Percentiles rank a stretch among this genome's conserved stretches.
Conservation (phyloP, 371 early-diverging fungal genomes). For the Chytridiales sp. region DNA sequence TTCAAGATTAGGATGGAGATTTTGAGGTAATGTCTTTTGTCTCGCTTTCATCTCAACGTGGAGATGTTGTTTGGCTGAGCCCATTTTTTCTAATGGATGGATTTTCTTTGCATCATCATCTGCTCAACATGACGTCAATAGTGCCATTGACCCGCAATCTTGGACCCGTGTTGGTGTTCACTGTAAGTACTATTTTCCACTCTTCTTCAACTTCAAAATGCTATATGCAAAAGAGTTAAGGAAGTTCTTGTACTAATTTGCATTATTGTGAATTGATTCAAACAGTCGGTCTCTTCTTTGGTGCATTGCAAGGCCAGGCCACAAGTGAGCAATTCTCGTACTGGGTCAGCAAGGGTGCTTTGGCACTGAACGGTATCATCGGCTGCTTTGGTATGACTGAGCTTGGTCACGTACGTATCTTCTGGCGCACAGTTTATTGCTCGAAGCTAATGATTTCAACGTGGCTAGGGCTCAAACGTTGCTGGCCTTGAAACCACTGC, state of each 20-base stretch:
- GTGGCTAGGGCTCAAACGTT: slow-evolving; percentile 63
- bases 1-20: slow-evolving; percentile 79
- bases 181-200: slow-evolving; percentile 53
- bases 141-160: slow-evolving; percentile 82
- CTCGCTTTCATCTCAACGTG: slow-evolving; percentile 10
- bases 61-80: no score
- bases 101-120: no score
- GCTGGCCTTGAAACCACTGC: slow-evolving; percentile 88
- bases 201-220: background rate
- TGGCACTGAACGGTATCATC: slow-evolving; percentile 73
- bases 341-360: slow-evolving; percentile 87
- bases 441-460: background rate
- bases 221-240: background rate
- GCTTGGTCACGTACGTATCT: slow-evolving; percentile 56
- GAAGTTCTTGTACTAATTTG: background rate
- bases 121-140: slow-evolving; percentile 52
- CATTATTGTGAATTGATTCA: no score
- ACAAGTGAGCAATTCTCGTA: slow-evolving; percentile 81
- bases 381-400: slow-evolving; percentile 95
- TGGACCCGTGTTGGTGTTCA: slow-evolving; percentile 94
- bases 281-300: slow-evolving; percentile 76
- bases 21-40: background rate
- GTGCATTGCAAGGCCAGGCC: slow-evolving; percentile 84
- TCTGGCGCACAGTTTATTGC: background rate
- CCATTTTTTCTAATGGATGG: no score